phyloP scores from a whole-genome alignment of 2,329 filamentous ascomycete genomes.

The Cytospora chrysosperma region DNA sequence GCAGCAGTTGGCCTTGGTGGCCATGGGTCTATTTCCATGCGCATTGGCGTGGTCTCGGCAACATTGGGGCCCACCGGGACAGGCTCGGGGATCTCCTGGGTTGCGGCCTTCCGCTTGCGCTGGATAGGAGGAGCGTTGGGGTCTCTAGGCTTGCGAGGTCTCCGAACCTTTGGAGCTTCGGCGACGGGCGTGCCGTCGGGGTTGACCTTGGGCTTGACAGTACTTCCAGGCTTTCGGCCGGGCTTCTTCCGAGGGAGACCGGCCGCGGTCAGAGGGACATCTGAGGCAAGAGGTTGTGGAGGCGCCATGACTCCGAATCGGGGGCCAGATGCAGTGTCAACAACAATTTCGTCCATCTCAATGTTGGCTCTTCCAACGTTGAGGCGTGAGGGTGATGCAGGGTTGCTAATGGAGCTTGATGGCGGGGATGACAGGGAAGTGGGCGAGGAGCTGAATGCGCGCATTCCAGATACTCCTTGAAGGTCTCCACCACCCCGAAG shows the following conservation, averaged over 20 bases:
- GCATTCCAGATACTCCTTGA: not conserved
- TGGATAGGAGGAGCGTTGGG: slow-evolving; percentile 55
- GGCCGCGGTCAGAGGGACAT: slow-evolving; percentile 55
- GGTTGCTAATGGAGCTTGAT: slow-evolving; percentile 49
- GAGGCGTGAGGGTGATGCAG: slow-evolving; percentile 44
- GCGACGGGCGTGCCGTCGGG: slow-evolving; percentile 38
- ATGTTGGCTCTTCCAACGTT: slow-evolving; percentile 35
- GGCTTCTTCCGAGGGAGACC: slow-evolving; percentile 63
- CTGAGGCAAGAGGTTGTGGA: slow-evolving; percentile 33
- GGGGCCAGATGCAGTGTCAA: slow-evolving; percentile 40
- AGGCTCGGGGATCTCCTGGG: slow-evolving; percentile 30
- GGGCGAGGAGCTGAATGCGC: slow-evolving; percentile 46
- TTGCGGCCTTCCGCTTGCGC: slow-evolving; percentile 54
- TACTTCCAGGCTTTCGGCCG: slow-evolving; percentile 62
- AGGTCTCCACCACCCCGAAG: slow-evolving; percentile 29
- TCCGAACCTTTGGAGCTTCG: slow-evolving; percentile 50
- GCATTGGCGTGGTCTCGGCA: slow-evolving; percentile 41
- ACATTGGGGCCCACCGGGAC: slow-evolving; percentile 36
- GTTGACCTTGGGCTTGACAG: slow-evolving; percentile 44
- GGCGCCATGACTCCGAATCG: slow-evolving; percentile 34
- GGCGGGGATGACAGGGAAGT: slow-evolving; percentile 53
- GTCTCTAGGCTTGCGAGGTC: slow-evolving; percentile 57
- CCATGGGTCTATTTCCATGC: slow-evolving; percentile 34
- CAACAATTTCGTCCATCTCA: slow-evolving; percentile 52
- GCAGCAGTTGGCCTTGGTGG: slow-evolving; percentile 27